A percentile compares a stretch with the other conserved stretches of the same genome.
These are phyloP conservation scores for Epichloe baconii DNA, from an alignment of 2,329 filamentous ascomycete species.

Conservation along the genomic window DNA sequence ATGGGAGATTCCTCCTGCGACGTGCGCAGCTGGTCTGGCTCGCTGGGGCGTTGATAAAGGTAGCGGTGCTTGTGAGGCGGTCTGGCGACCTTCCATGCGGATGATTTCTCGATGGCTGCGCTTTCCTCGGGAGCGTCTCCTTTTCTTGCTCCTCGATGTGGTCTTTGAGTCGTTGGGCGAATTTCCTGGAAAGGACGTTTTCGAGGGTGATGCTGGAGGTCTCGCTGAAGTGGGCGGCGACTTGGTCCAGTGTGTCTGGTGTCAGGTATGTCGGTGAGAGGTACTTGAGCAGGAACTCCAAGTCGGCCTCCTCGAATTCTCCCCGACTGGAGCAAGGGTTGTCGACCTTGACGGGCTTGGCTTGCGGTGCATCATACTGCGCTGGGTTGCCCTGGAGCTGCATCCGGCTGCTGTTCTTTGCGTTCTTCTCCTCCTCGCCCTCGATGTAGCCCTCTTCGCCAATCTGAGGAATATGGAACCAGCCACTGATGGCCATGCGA, in stretches of 20 bases:
- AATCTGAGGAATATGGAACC: slow-evolving; percentile 95
- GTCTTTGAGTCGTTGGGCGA: slow-evolving; percentile 54
- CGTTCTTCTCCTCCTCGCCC: slow-evolving; percentile 78
- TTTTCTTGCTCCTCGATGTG: slow-evolving; percentile 58
- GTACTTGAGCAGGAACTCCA: slow-evolving; percentile 84
- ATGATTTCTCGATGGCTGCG: slow-evolving; percentile 42
- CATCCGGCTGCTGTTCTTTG: slow-evolving; percentile 79
- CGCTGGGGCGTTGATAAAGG: slow-evolving; percentile 57
- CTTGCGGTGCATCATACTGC: slow-evolving; percentile 70
- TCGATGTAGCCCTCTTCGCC: slow-evolving; percentile 86
- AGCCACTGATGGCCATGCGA: slow-evolving; percentile 95
- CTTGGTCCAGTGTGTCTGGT: slow-evolving; percentile 75
- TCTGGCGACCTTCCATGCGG: slow-evolving; percentile 60
- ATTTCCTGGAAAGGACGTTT: slow-evolving; percentile 66
- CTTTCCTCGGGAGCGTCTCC: slow-evolving; percentile 31
- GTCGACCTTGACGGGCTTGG: slow-evolving; percentile 38
- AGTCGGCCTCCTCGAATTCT: slow-evolving; percentile 60
- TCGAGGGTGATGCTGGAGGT: slow-evolving; percentile 75
- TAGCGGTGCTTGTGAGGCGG: slow-evolving; percentile 95
- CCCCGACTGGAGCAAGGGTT: slow-evolving; percentile 33
- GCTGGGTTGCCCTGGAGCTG: slow-evolving; percentile 88
- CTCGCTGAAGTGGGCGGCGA: slow-evolving; percentile 67
- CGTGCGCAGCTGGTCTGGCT: slow-evolving; percentile 22
- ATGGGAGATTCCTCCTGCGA: slow-evolving; percentile 42
- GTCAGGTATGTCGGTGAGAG: slow-evolving; percentile 83